phyloP scores from a whole-genome alignment of 441 rosid species.

The Adansonia rubrostipa region DNA sequence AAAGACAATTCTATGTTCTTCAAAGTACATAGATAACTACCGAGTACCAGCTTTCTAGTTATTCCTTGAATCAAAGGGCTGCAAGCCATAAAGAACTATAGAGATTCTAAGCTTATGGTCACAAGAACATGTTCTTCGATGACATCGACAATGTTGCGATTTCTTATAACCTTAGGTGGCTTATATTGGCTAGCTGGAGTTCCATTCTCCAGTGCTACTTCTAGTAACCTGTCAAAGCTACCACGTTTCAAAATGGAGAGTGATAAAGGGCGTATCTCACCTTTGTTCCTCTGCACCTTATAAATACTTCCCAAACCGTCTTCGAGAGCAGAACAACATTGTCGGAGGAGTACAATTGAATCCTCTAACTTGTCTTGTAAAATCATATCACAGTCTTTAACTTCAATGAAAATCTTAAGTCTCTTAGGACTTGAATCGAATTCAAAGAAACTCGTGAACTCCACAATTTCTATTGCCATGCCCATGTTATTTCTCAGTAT shows the following conservation, averaged over 20 bases:
- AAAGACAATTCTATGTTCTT: not conserved
- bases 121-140: constrained; percentile 42
- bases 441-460: constrained; percentile 41
- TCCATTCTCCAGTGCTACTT: constrained; percentile 44
- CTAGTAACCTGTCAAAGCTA: constrained; percentile 44
- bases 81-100: constrained; percentile 6
- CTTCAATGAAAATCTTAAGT: constrained; percentile 45
- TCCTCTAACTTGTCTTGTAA: constrained; percentile 25
- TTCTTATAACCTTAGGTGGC: constrained; percentile 55
- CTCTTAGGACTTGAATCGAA: constrained; percentile 33
- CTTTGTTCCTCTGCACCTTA: constrained; percentile 46
- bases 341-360: constrained; percentile 26
- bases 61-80: not conserved
- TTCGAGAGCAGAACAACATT: constrained; percentile 42
- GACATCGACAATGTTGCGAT: constrained; percentile 34
- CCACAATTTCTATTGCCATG: constrained; percentile 38
- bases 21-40: not conserved
- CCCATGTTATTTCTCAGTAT: constrained; percentile 29
- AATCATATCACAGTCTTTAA: constrained; percentile 30
- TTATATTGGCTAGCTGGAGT: constrained; percentile 56
- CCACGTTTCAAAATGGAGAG: constrained; percentile 43
- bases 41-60: not conserved
- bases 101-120: constrained; percentile 30
- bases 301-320: constrained; percentile 43
- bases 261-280: constrained; percentile 39